These are phyloP conservation scores for Castanopsis chinensis DNA, from an alignment of 306 rosid genomes.

Conservation along the genomic window DNA sequence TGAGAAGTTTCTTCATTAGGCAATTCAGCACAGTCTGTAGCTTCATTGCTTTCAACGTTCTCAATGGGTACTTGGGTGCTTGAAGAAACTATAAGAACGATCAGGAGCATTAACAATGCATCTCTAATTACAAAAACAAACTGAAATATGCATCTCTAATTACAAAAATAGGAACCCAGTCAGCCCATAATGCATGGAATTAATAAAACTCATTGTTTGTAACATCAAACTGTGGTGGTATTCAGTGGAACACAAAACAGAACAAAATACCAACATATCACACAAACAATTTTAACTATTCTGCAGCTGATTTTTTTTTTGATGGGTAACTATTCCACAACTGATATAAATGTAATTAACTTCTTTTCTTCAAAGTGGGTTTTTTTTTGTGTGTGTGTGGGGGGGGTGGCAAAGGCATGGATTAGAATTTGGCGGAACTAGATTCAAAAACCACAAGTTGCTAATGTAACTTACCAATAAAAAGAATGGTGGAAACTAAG, in stretches of 20 bases:
- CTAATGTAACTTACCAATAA: no score
- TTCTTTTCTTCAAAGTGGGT: background rate
- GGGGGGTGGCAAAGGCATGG: no score
- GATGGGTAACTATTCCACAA: background rate
- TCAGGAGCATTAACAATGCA: conserved; percentile 23
- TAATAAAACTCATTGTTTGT: conserved; percentile 8
- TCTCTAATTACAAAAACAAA: background rate
- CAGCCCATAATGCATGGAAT: conserved; percentile 3
- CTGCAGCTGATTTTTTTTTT: background rate
- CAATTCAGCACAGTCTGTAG: conserved; percentile 35
- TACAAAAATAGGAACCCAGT: conserved; percentile 10
- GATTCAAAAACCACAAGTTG: no score
- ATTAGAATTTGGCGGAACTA: background rate
- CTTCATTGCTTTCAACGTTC: conserved; percentile 44
- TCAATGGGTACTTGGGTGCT: conserved; percentile 37
- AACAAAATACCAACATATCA: background rate
- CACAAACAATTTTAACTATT: conserved; percentile 1
- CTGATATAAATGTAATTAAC: background rate
- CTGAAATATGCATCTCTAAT: conserved; percentile 4
- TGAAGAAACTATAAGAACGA: conserved; percentile 51
- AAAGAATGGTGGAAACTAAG: background rate
- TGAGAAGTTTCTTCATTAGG: conserved; percentile 42
- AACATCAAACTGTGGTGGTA: background rate
- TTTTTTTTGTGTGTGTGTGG: no score
- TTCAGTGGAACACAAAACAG: background rate